Evolutionary conservation across 345 rosid genomes (phyloP).

Genomic region (Gossypium stocksii): DNA sequence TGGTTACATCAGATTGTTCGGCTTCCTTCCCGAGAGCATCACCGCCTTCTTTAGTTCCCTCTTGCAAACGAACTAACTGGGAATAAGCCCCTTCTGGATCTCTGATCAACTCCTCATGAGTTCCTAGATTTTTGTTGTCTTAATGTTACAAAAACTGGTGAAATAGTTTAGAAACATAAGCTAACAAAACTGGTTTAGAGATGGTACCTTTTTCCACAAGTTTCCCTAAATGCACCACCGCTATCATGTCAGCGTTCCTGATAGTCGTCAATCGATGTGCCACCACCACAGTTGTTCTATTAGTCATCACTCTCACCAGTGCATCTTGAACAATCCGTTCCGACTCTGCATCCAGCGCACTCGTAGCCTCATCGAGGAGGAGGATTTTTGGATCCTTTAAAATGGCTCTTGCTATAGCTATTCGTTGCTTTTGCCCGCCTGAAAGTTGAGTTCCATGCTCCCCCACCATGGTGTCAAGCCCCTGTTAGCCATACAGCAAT

Average conservation of each 20-base stretch:
- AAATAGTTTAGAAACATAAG: background rate
- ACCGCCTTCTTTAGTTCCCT: slow-evolving; percentile 44
- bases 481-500: slow-evolving; percentile 31
- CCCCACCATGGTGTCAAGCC: slow-evolving; percentile 82
- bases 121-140: slow-evolving; percentile 26
- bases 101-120: slow-evolving; percentile 54
- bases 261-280: slow-evolving; percentile 86
- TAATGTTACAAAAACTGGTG: background rate
- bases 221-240: slow-evolving; percentile 71
- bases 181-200: background rate
- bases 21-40: slow-evolving; percentile 7
- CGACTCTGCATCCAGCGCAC: slow-evolving; percentile 80
- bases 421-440: slow-evolving; percentile 68
- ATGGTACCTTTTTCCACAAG: slow-evolving; percentile 70
- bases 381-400: slow-evolving; percentile 78
- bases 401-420: slow-evolving; percentile 77
- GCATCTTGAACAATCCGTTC: slow-evolving; percentile 83
- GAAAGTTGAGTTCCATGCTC: slow-evolving; percentile 83
- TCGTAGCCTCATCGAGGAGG: slow-evolving; percentile 89
- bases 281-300: slow-evolving; percentile 74
- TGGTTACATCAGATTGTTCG: slow-evolving; percentile 3
- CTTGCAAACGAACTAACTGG: slow-evolving; percentile 72
- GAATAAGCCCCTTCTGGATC: slow-evolving; percentile 72
- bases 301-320: slow-evolving; percentile 53
- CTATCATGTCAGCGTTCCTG: slow-evolving; percentile 65